Conservation (phyloP, 2,329 filamentous ascomycete species). For the Aureobasidium zeae region DNA sequence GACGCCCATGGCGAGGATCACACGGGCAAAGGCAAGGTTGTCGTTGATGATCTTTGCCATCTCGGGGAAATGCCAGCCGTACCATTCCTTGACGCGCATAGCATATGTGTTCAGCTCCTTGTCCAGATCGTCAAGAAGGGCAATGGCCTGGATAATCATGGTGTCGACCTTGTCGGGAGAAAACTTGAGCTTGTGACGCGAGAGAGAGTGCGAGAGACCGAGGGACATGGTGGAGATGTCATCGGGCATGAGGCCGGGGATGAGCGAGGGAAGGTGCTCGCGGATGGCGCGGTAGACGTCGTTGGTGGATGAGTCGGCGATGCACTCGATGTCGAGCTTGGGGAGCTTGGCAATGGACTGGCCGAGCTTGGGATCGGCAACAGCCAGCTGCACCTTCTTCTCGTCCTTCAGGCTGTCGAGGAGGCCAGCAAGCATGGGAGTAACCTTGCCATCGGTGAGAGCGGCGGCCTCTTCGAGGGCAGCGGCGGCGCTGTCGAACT, state of each 20-base stretch:
- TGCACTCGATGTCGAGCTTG: slow-evolving; percentile 70
- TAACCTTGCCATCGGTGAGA: slow-evolving; percentile 79
- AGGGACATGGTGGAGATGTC: slow-evolving; percentile 91
- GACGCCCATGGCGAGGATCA: slow-evolving; percentile 84
- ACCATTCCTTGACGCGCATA: slow-evolving; percentile 99
- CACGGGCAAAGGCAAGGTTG: slow-evolving; percentile 84
- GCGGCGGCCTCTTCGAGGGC: slow-evolving; percentile 86
- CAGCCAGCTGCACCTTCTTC: slow-evolving; percentile 90
- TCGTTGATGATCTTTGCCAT: slow-evolving; percentile 95
- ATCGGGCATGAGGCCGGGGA: slow-evolving; percentile 74
- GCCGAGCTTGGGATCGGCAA: slow-evolving; percentile 85
- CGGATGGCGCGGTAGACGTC: slow-evolving; percentile 94
- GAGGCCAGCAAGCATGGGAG: slow-evolving; percentile 70
- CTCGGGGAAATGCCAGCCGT: slow-evolving; percentile 99
- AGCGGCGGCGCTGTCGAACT: slow-evolving; percentile 87
- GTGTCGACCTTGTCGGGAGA: slow-evolving; percentile 97
- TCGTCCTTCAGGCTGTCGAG: slow-evolving; percentile 90
- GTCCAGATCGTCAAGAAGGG: slow-evolving; percentile 87
- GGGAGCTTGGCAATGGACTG: slow-evolving; percentile 89
- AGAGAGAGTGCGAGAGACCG: slow-evolving; percentile 93
- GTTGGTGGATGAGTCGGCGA: slow-evolving; percentile 71
- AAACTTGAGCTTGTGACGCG: slow-evolving; percentile 96
- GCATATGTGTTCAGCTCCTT: slow-evolving; percentile 98
- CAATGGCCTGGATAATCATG: slow-evolving; percentile 97
- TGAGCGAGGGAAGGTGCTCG: slow-evolving; percentile 78